Base-by-base conservation (phyloP, 2,329 filamentous ascomycete species). In the Trichoderma pleuroti region DNA sequence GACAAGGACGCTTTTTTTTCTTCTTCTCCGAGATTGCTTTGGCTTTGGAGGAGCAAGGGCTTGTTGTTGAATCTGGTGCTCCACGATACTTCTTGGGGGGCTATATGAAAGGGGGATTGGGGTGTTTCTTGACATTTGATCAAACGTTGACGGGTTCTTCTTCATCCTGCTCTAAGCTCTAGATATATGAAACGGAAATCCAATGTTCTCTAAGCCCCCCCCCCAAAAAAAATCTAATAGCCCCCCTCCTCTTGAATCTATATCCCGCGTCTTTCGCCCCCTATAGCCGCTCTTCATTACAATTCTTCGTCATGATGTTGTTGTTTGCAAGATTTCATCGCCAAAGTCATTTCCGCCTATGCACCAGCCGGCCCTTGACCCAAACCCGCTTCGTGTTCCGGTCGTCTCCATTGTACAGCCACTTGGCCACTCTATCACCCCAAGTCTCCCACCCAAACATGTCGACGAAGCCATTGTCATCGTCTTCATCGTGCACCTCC, bases 401-500 rank as follows among this genome's bases (percentile, higher is more conserved):
- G 81, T 98, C 96, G 83, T 98, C 94, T 0, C 96, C 96, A 74
- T 89, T 92, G 82, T 92, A 99, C 72, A 98, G 84, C 96, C 96
- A 99, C 84, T 99, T 99, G 66, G 93, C 92, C 12, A 98, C 82
- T 77, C 85, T 88, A 76, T 98, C 93, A 49, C 91, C 88, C 93
- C 92, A 97, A n/a, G 78, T 88, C 86, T 98, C 95, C 88, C 91
- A 93, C 1, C 94, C 94, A 83, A 98, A 99, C 0, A 98, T 80
- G 80, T 98, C 94, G 0, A 98, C 93, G 60, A 90, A 89, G 0
- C 91, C 90, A 1, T 82, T 81, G 4, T 86, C 83, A 1, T 74
- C 75, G 5, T 60, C 72, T 24, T 74, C 63, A 0, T 74, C 72
- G 14, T 28, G 21, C 24, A 69, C 70, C 4, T 74, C 78, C 26